Evolutionary conservation across 2,329 filamentous ascomycete species (phyloP), one percentile per base, ranked within the genome.

Genomic region (Phoma sp.): DNA sequence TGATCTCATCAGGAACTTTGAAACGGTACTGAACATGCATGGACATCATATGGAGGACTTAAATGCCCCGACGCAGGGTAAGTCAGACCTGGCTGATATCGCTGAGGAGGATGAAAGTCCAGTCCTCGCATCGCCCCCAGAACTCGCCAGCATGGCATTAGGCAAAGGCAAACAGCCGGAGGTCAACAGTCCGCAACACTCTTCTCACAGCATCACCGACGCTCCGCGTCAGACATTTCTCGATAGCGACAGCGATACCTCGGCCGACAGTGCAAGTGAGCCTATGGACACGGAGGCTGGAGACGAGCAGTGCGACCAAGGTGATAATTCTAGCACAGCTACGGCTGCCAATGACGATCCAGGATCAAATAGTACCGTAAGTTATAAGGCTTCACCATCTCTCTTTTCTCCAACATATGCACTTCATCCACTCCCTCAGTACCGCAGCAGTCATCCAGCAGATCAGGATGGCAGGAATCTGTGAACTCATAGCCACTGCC

Each of bases 81-180:
- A 42, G 10, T 8, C 52, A 4, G 29, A 10, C 10, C 25, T 55
- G 2, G 36, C 41, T 7, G 37, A 50, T 29, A 55, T 55, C 11
- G 2, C 42, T 4, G 52, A 55, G 22, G 52, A 55, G 37, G 41
- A 37, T 2, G 52, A 50, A 7, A 46, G 52, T 9, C 46, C 52
- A 8, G 32, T n/a, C 6, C 24, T 18, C 9, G 14, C 18, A 22
- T 35, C 5, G 6, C 4, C 18, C 18, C 18, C 18, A 18, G 18
- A 18, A 18, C 18, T 18, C 18, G 18, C 18, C 39, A 23, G 11
- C n/a, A 7, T 22, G 2, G 10, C 23, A 24, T 1, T 23, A 8
- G 36, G 5, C 4, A 29, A n/a, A 3, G 22, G 23, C 35, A 42
- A 14, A 3, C 6, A 33, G 10, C 7, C 29, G 18, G 32, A 29